Evolutionary conservation across 208 protist species (phyloP), one percentile per base, ranked within the genome.

Genomic region (Phytomonas francai): DNA sequence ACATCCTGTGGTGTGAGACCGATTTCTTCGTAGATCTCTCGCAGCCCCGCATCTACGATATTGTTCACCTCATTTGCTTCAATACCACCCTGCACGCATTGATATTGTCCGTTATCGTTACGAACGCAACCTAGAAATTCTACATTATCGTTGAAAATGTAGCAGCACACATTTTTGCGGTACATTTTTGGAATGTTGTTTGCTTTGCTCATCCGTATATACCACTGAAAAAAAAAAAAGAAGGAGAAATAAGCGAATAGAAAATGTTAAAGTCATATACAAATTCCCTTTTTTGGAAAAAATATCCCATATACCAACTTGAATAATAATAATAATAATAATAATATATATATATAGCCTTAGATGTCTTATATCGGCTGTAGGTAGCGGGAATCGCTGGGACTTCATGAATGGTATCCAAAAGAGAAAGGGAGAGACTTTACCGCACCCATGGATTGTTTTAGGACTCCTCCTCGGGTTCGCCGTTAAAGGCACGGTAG

Each of bases 21-120:
- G 63, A 92, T 87, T 71, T 94, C 88, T 67, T 94, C 88, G 29
- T 84, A 51, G 9, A 92, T 72, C 71, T 94, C 88, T 22, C 88
- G 80, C 42, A 80, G 69, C 3, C 84, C 88, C 0, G 88, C n/a
- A n/a, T n/a, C 85, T 16, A 77, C 36, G 0, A 84, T 29, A 51
- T 91, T 74, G 63, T 90, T 82, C 2, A 22, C 30, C 59, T 94
- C 88, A 6, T 39, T 7, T 39, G 77, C 34, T 71, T 94, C 88
- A 39, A 94, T 78, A 36, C 88, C 88, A 4, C 88, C 88, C 68
- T 94, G 85, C 19, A 94, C 85, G 65, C 80, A 91, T 63, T 92
- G 83, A 68, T 73, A 88, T 57, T 74, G 31, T 3, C 77, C 63
- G 11, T 70, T 64, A 29, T 58, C 34, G n/a, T 85, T 78, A n/a